phyloP scores from a whole-genome alignment of 345 rosid genomes.

The Bruguiera parviflora region DNA sequence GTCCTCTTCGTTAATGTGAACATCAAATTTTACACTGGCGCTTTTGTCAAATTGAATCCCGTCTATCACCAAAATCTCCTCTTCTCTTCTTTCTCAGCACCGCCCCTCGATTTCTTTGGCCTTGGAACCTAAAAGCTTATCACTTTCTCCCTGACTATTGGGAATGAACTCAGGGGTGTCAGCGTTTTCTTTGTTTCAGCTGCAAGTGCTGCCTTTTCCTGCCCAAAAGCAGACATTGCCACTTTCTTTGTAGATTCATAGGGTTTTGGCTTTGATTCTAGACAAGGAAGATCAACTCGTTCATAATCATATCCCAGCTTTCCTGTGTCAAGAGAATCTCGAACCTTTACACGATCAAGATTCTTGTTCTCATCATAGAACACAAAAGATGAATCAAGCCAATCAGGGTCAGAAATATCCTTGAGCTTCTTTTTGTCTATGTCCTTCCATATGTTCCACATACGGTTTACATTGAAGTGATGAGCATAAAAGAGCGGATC shows the following conservation, averaged over 20 bases:
- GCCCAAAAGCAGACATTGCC: background rate
- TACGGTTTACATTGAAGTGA: slow-evolving; percentile 24
- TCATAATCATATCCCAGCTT: slow-evolving; percentile 21
- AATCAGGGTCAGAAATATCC: slow-evolving; percentile 17
- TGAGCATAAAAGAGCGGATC: slow-evolving; percentile 27
- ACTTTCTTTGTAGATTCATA: background rate
- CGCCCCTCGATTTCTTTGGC: slow-evolving; percentile 12
- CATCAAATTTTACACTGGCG: slow-evolving; percentile 43
- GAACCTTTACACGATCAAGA: slow-evolving; percentile 10
- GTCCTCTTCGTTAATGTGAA: slow-evolving; percentile 48
- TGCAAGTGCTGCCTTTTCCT: background rate
- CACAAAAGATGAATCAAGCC: slow-evolving; percentile 9
- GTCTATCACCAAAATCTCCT: slow-evolving; percentile 40
- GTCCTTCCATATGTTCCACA: slow-evolving; percentile 25
- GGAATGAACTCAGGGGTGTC: slow-evolving; percentile 9
- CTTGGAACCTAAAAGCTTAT: slow-evolving; percentile 15
- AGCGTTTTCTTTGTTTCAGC: background rate
- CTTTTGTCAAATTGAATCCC: slow-evolving; percentile 42
- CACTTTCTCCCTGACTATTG: slow-evolving; percentile 9
- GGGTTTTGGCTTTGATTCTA: slow-evolving; percentile 13
- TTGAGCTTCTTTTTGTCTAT: background rate
- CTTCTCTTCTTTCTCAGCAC: slow-evolving; percentile 23
- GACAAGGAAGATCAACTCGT: slow-evolving; percentile 13
- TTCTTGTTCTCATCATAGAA: slow-evolving; percentile 24
- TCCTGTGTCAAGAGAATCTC: slow-evolving; percentile 9